A percentile compares a stretch with the other conserved stretches of the same genome.
Evolutionary conservation across 148 eudicot species (phyloP).

Genomic region (Persicaria tinctoria): DNA sequence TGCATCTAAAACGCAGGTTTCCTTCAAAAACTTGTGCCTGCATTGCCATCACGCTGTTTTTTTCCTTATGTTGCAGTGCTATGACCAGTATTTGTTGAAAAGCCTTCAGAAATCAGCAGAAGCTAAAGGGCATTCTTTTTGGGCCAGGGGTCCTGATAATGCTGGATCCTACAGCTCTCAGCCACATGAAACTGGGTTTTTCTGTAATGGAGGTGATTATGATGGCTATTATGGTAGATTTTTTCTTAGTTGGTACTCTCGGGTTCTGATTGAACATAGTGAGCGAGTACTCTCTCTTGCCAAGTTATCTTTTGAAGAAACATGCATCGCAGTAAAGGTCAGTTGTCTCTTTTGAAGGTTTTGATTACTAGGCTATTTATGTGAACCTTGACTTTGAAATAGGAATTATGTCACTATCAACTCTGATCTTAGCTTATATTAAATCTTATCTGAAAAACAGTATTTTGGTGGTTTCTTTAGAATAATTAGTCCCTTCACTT

Average conservation of each 20-base stretch:
- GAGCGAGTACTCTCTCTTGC: conserved; percentile 82
- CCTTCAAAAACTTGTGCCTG: no score
- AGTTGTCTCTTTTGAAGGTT: conserved; percentile 10
- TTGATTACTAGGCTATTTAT: background rate
- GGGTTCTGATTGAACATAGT: conserved; percentile 79
- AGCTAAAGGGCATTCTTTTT: conserved; percentile 73
- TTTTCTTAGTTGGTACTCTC: conserved; percentile 91
- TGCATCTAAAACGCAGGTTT: no score
- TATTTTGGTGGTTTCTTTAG: background rate
- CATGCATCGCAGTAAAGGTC: conserved; percentile 81
- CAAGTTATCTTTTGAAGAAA: conserved; percentile 81
- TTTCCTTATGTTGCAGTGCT: conserved; percentile 53
- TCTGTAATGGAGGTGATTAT: conserved; percentile 96
- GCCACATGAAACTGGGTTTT: conserved; percentile 94
- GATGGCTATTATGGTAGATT: conserved; percentile 91
- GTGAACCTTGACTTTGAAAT: background rate
- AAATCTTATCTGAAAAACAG: background rate
- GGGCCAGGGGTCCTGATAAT: conserved; percentile 89
- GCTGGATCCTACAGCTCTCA: conserved; percentile 88
- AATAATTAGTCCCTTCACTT: background rate
- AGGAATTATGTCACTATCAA: background rate
- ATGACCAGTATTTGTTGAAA: conserved; percentile 83
- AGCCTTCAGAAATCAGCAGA: conserved; percentile 84
- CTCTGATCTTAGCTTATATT: background rate
- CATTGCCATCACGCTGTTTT: background rate